Percentiles rank a stretch among this genome's conserved stretches.
Conservation (phyloP, 306 rosid species). For the Cucumis cinereus region DNA sequence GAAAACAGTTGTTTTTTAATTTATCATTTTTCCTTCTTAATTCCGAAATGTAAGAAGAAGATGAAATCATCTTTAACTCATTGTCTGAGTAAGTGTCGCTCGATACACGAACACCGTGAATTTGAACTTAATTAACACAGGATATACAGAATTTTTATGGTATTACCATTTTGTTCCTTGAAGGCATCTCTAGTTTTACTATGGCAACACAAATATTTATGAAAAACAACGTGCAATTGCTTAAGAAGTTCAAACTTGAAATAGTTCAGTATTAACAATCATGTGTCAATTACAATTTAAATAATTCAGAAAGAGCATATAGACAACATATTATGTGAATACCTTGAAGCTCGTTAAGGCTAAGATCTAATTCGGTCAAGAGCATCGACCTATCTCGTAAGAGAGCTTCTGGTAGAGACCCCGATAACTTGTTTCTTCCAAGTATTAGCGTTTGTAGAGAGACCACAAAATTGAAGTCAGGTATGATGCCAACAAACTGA, state of each 20-base stretch:
- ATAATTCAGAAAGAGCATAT: not conserved
- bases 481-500: conserved; percentile 46
- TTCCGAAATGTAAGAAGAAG: not conserved
- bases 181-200: not conserved
- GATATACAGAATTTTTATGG: not conserved
- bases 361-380: conserved; percentile 67
- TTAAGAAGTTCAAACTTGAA: not conserved
- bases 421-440: conserved; percentile 44
- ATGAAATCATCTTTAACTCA: not conserved
- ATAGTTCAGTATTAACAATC: not conserved
- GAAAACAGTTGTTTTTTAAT: not conserved
- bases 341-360: conserved; percentile 71
- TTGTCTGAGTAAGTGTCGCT: not conserved
- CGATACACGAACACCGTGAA: not conserved
- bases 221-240: not conserved
- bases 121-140: not conserved
- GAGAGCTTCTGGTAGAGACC: conserved; percentile 51
- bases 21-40: not conserved
- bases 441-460: conserved; percentile 61
- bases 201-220: not conserved
- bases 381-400: conserved; percentile 61
- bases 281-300: not conserved
- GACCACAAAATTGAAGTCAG: conserved; percentile 55
- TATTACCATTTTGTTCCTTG: not conserved
- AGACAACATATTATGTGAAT: not conserved